Base-by-base conservation (phyloP, 805 yeast genomes). In the Candida oleophila region DNA sequence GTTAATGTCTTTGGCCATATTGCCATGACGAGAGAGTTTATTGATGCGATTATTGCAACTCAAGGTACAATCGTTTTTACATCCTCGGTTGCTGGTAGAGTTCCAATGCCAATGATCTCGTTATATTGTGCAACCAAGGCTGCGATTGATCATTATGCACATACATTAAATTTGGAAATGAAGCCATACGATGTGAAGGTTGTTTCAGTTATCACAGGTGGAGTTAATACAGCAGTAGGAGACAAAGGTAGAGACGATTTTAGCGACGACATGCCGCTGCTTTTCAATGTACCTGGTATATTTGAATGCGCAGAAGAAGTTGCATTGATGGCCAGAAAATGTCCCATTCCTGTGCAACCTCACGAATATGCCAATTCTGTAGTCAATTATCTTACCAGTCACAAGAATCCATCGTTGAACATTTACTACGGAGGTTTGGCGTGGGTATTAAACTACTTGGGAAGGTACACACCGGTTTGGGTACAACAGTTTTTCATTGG, bases 1-100 rank as follows among this genome's bases (percentile, higher is more conserved):
- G 69, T 68, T 32, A 73, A 73, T 51, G 66, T 68, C 1, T 52
- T 72, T 30, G 76, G 76, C 21, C 73, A 69, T 41, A 59, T 69
- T 43, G 58, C 55, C 49, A 52, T 70, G 50, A 61, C 74, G 28
- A 65, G 67, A 49, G 59, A 61, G 28, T 65, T 73, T 49, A 49
- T 60, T 11, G 61, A 60, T 12, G 46, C 59, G 25, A 56, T 73
- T 20, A 54, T 73, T 19, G 54, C 53, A 3, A 59, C 68, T 11
- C 58, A 66, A 42, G 76, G 77, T 0, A 53, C 68, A 0, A 69
- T 71, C 8, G 64, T 62, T 3, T 71, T 68, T 56, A 70, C 76
- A 2, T 50, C 66, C 4, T 69, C 76, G 1, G 62, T 70, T 4
- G 68, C 68, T 4, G 65, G 62, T 3, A 43, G 62, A 14, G 56